Evolutionary conservation across 768 basidiomycete genomes (phyloP), one percentile per base, ranked within the genome.

Genomic region (Boletus rufocinnamomeus): DNA sequence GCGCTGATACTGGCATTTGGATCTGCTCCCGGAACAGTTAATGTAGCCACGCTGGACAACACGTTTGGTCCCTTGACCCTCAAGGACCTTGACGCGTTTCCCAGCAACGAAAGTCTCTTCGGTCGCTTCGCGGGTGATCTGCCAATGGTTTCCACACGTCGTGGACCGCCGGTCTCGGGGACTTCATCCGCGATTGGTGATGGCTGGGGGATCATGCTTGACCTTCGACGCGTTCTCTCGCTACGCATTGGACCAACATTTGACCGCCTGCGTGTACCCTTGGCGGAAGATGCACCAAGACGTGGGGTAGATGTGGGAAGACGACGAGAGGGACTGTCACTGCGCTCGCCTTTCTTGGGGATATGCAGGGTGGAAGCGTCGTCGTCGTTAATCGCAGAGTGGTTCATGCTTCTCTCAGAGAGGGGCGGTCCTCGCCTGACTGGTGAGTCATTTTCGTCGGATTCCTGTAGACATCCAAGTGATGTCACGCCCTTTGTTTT

Each of bases 171-270:
- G 37, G 63, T 69, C 58, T 77, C 66, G 17, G 54, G 37, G 8
- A 68, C 66, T 27, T 82, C 81, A 35, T 71, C 75, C 27, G 68
- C 69, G 44, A 69, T 74, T n/a, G 80, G 77, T 17, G 84, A 81
- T 50, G 84, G 79, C 61, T 84, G 83, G n/a, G 87, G 87, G 60
- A 93, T 89, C 78, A 91, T 73, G 67, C 92, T 94, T 40, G 91
- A 92, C 57, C 91, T 81, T 58, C 92, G 78, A 58, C 90, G 78
- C 16, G 75, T 74, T 71, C 89, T 90, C 71, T 93, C 92, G 59
- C 76, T 80, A 37, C 92, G 84, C 70, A 86, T 66, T n/a, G 88
- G 82, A 6, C 91, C 92, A 56, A 91, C 82, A 64, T 86, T 87
- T 25, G 92, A 93, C 40, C 87, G 81, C 59, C 88, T 78, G 45